Conservation (phyloP, 176 grass and related monocot genomes). For the Raddia guianensis region DNA sequence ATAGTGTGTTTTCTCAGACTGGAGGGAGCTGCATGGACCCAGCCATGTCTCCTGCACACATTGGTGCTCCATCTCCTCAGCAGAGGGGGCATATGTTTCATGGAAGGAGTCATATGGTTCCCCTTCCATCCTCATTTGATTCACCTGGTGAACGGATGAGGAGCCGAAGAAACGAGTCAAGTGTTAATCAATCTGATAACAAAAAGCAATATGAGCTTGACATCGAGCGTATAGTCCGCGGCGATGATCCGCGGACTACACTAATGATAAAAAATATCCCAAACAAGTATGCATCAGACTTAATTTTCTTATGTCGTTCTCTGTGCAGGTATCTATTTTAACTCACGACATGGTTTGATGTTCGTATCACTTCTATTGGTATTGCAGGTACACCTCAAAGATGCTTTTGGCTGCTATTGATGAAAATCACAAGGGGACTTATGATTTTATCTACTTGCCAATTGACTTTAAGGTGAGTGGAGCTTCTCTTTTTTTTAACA, state of each 20-base stretch:
- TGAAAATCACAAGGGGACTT: slow-evolving; percentile 88
- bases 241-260: slow-evolving; percentile 80
- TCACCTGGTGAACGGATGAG: slow-evolving; percentile 60
- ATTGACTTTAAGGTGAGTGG: slow-evolving; percentile 91
- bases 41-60: slow-evolving; percentile 53
- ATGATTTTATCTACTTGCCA: slow-evolving; percentile 96
- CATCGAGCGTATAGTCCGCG: slow-evolving; percentile 66
- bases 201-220: slow-evolving; percentile 96
- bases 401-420: slow-evolving; percentile 97
- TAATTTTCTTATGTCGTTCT: slow-evolving; percentile 33
- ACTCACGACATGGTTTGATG: slow-evolving; percentile 37
- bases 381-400: slow-evolving; percentile 93
- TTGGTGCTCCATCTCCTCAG: slow-evolving; percentile 69
- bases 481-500: slow-evolving; percentile 10
- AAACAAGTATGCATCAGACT: slow-evolving; percentile 72
- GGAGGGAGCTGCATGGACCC: slow-evolving; percentile 57
- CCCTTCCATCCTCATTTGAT: slow-evolving; percentile 62
- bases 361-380: slow-evolving; percentile 35
- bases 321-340: slow-evolving; percentile 46
- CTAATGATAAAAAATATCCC: slow-evolving; percentile 99
- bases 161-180: slow-evolving; percentile 70
- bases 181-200: slow-evolving; percentile 74
- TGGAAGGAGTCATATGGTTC: slow-evolving; percentile 63
- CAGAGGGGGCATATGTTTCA: slow-evolving; percentile 79
- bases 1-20: slow-evolving; percentile 46